Percentiles rank a stretch among this genome's conserved stretches.
Conservation (phyloP, 1,284 basidiomycete species). For the Austroboletus niveus region DNA sequence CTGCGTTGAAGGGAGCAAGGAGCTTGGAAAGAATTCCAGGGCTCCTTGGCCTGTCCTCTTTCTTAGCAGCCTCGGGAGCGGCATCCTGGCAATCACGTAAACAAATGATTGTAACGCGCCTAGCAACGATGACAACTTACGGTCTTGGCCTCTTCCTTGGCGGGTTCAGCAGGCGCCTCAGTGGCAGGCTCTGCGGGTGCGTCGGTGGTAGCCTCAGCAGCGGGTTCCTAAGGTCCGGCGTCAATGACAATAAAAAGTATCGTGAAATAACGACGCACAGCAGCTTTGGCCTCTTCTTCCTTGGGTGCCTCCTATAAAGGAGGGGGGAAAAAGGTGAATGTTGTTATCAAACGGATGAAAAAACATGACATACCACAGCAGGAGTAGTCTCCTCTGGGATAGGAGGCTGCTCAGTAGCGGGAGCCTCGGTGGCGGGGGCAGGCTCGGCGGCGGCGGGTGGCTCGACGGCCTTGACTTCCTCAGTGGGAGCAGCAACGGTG, state of each 20-base stretch:
- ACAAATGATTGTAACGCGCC: not conserved
- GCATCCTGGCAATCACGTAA: conserved; percentile 30
- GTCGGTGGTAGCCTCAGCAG: conserved; percentile 33
- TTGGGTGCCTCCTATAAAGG: conserved; percentile 47
- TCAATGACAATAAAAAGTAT: too few relatives aligned
- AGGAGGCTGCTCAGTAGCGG: conserved; percentile 35
- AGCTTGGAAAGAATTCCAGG: conserved; percentile 70
- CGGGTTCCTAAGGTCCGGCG: conserved; percentile 30
- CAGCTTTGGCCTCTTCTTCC: conserved; percentile 47
- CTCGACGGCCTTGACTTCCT: conserved; percentile 56
- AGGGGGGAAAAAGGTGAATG: not conserved
- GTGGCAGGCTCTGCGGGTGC: conserved; percentile 39
- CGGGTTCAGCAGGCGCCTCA: conserved; percentile 38
- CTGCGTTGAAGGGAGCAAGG: conserved; percentile 63
- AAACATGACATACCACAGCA: conserved; percentile 16
- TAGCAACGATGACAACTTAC: conserved; percentile 34
- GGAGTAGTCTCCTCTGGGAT: conserved; percentile 34
- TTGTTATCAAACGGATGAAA: not conserved
- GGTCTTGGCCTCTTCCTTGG: conserved; percentile 61
- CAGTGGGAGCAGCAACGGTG: conserved; percentile 44
- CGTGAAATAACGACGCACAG: conserved; percentile 30
- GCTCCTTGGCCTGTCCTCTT: conserved; percentile 75
- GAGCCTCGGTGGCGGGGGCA: conserved; percentile 31
- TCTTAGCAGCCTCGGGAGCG: conserved; percentile 51
- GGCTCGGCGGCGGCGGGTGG: conserved; percentile 39